Evolutionary conservation across 768 basidiomycete genomes (phyloP), one percentile per base, ranked within the genome.

Genomic region (Clathrus columnatus): DNA sequence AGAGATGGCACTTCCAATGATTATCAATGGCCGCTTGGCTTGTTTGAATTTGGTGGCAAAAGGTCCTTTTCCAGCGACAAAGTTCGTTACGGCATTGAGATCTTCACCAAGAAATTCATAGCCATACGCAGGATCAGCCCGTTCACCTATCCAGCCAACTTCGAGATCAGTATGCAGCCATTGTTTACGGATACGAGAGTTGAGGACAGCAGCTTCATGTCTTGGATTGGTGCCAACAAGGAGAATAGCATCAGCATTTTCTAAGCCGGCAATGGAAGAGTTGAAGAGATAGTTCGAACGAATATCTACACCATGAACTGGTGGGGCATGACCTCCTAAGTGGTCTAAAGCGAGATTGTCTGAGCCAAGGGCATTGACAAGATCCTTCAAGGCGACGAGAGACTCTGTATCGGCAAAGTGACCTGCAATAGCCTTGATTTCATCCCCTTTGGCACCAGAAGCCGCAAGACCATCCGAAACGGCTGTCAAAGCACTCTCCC

Each of bases 221-320:
- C 96, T 79, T 8, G 95, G 95, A 72, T 98, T 96, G 43, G 93
- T 96, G 55, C 95, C 96, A 62, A 98, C 82, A 26, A 99, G 81
- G 7, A 98, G 81, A 61, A 99, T 90, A 18, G 73, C 90, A 62
- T 99, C 96, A 21, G 96, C 94, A 46, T 84, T 75, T 65, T 96
- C 96, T 24, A 95, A 77, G 21, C 88, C 88, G 24, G 91, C 84
- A 57, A 99, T 91, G 21, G 87, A 91, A 7, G 86, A 75, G 72
- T 97, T 97, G 78, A 99, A 96, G 36, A 95, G 83, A 71, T 96
- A 98, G 73, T 95, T 97, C 14, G 91, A 89, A 56, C 96, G 89
- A 53, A 95, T 74, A 63, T 98, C 95, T 58, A 95, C 79, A 49
- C 89, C 87, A 59, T 88, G 83, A 0, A 80, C 77, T 4, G 93